phyloP scores from a whole-genome alignment of 495 filamentous ascomycete genomes.

The Penicillium coffeae region DNA sequence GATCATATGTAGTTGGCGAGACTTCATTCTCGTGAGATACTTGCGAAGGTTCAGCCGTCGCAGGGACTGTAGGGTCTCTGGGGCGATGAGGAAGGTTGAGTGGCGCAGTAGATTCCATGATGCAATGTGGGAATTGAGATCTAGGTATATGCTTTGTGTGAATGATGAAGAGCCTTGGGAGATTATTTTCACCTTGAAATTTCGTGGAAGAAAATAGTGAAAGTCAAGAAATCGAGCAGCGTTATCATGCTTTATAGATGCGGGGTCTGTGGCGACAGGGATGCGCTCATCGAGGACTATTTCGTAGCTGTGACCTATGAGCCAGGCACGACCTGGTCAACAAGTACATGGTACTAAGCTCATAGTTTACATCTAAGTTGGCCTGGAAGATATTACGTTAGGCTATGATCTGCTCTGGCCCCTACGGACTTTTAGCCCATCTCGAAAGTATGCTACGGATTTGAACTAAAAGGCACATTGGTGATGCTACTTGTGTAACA shows the following conservation, averaged over 20 bases:
- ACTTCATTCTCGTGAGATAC: background rate
- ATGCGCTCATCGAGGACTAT: background rate
- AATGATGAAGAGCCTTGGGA: background rate
- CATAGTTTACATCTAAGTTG: too few relatives aligned
- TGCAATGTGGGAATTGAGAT: background rate
- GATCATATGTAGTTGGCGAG: background rate
- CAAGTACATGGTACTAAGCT: too few relatives aligned
- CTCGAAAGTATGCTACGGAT: too few relatives aligned
- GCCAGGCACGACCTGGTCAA: too few relatives aligned
- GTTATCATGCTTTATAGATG: background rate
- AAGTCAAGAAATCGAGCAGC: background rate
- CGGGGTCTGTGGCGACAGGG: background rate
- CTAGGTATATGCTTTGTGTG: background rate
- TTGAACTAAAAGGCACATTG: too few relatives aligned
- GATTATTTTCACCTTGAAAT: background rate
- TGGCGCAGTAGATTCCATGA: background rate
- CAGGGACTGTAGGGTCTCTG: background rate
- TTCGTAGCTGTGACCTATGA: background rate
- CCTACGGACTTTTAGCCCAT: too few relatives aligned
- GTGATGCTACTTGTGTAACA: background rate
- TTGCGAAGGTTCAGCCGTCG: background rate
- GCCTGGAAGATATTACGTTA: too few relatives aligned
- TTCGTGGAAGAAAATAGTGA: background rate
- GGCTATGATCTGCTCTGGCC: too few relatives aligned
- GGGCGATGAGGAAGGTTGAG: background rate